Base-by-base conservation (phyloP, 78 protist species). In the Dictyostelium intermedium region DNA sequence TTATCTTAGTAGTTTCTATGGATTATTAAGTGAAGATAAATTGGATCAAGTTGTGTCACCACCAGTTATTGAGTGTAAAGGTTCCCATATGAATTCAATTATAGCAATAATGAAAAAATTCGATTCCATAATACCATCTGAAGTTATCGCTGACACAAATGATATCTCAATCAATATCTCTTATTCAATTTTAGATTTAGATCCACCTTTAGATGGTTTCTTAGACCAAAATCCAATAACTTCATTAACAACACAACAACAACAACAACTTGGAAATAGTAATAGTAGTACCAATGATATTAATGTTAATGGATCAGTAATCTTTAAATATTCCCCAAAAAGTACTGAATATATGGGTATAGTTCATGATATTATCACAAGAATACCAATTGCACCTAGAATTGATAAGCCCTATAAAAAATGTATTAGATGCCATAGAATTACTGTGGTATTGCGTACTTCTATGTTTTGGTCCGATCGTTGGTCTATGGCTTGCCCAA, bases 201-300 rank as follows among this genome's bases (percentile, higher is more conserved):
- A 89, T 50, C 94, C 94, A n/a, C 94, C 94, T 9, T 76, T 89
- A 14, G 94, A 89, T 69, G 94, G 94, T 13, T 89, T 89, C 41
- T 41, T 89, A 23, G 94, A 89, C 34, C 94, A 89, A 50, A 89
- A 89, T 70, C 94, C 94, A 66, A 80, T 89, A 16, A 61, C 53
- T 16, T 11, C 66, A 2, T 34, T 16, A 1, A 14, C 66, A 9
- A 20, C 66, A 56, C 39, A 53, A 8, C 32, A 77, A 56, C 61
- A 50, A 16, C 61, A 50, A 56, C 66, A 56, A 4, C 66, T 50
- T 50, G 61, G 61, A 50, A 50, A 16, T 50, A 50, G 61, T 16
- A 34, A 16, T 27, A 43, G 20, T 53, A 23, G 6, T 16, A 53
- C 14, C 5, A 50, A 11, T 66, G 74, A n/a, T 27, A 66, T 18